These are phyloP conservation scores for Amauroascus verrucosus DNA, from an alignment of 2,329 filamentous ascomycete species.

Conservation along the genomic window DNA sequence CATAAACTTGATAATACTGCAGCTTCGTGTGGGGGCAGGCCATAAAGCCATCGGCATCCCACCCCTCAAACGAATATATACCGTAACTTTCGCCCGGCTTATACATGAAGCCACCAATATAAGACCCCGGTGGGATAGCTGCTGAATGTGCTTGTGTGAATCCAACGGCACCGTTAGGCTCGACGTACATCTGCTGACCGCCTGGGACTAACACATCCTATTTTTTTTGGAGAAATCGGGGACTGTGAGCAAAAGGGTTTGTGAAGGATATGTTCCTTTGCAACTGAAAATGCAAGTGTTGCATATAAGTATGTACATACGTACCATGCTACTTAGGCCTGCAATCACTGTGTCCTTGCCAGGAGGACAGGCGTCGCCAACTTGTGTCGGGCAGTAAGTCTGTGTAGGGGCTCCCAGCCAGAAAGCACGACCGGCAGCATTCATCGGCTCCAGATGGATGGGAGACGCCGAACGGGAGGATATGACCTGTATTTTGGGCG, in stretches of 20 bases:
- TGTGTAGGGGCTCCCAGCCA: conserved; percentile 40
- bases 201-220: conserved; percentile 49
- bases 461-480: conserved; percentile 19
- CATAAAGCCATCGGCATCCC: conserved; percentile 34
- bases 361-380: conserved; percentile 36
- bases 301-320: background rate
- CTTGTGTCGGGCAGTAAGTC: conserved; percentile 41
- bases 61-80: conserved; percentile 25
- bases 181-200: conserved; percentile 53
- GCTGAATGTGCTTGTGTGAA: conserved; percentile 49
- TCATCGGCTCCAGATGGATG: conserved; percentile 40
- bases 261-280: background rate
- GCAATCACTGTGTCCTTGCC: conserved; percentile 41
- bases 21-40: conserved; percentile 32
- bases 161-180: conserved; percentile 43
- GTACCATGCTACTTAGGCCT: conserved; percentile 29
- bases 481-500: conserved; percentile 20
- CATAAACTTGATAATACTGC: conserved; percentile 35
- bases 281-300: conserved; percentile 13
- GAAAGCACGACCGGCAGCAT: conserved; percentile 42
- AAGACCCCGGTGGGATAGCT: conserved; percentile 43
- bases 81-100: conserved; percentile 23
- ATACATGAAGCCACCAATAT: conserved; percentile 42
- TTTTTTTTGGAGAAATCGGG: background rate
- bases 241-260: conserved; percentile 18